Conservation (phyloP, 2,329 filamentous ascomycete genomes). For the Ambrosiella beaveri region DNA sequence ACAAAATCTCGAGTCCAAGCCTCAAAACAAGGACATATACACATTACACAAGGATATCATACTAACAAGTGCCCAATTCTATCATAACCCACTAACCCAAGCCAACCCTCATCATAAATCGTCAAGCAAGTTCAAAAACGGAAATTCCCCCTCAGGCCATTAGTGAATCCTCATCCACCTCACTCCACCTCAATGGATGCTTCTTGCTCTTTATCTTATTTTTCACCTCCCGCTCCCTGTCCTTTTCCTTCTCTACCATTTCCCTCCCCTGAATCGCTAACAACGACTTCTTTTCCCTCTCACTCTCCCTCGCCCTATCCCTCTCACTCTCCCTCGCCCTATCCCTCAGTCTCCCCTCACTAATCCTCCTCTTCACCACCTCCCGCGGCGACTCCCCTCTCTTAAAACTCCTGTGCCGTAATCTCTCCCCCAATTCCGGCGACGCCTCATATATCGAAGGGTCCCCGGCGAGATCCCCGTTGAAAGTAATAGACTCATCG, state of each 20-base stretch:
- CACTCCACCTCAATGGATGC: not conserved
- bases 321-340: not conserved
- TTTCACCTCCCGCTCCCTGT: not conserved
- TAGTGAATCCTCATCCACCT: conserved; percentile 3
- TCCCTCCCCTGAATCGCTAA: not conserved
- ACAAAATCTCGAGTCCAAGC: too few species aligned
- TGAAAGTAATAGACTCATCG: not conserved
- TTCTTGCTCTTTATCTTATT: not conserved
- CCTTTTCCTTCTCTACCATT: not conserved
- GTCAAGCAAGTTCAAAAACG: not conserved
- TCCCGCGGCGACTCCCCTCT: not conserved
- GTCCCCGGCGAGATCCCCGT: not conserved
- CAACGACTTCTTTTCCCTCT: not conserved
- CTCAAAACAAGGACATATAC: too few species aligned
- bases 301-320: not conserved
- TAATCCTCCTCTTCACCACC: not conserved
- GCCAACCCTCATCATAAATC: not conserved
- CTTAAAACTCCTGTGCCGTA: not conserved
- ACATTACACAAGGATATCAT: too few species aligned
- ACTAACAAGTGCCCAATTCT: too few species aligned
- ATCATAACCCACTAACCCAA: too few species aligned
- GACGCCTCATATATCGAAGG: not conserved
- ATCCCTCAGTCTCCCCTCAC: not conserved
- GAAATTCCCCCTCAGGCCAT: not conserved
- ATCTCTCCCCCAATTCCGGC: not conserved